A percentile compares a stretch with the other conserved stretches of the same genome.
These are phyloP conservation scores for Scedosporium minutisporum DNA, from an alignment of 2,329 filamentous ascomycete genomes.

Conservation along the genomic window DNA sequence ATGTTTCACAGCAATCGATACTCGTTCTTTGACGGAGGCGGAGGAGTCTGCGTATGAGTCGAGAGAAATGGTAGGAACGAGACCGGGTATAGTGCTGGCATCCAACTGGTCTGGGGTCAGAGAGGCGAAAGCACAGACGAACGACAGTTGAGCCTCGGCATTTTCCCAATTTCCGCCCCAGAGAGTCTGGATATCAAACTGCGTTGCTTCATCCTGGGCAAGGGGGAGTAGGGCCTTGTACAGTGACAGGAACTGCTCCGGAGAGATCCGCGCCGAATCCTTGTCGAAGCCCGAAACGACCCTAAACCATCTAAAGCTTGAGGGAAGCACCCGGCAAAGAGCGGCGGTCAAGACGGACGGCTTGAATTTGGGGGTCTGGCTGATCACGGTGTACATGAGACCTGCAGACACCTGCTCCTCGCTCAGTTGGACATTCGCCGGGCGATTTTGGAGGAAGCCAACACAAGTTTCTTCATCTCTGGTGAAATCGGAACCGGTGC, in stretches of 20 bases:
- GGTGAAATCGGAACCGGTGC: conserved; percentile 65
- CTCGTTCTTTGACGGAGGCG: conserved; percentile 40
- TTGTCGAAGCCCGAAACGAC: conserved; percentile 76
- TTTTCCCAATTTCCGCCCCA: conserved; percentile 90
- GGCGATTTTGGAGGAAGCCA: conserved; percentile 42
- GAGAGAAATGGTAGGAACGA: conserved; percentile 66
- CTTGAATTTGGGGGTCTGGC: conserved; percentile 43
- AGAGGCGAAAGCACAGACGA: conserved; percentile 77
- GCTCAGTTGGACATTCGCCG: conserved; percentile 51
- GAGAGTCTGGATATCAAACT: conserved; percentile 74
- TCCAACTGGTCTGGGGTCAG: conserved; percentile 69
- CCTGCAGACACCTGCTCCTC: conserved; percentile 78
- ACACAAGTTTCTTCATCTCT: conserved; percentile 60
- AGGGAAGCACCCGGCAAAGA: conserved; percentile 50
- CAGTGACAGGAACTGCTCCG: conserved; percentile 69
- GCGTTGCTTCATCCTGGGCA: conserved; percentile 40
- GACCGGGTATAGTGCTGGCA: conserved; percentile 71
- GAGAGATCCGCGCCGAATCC: conserved; percentile 63
- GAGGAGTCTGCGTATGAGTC: conserved; percentile 44
- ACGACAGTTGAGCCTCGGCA: conserved; percentile 83
- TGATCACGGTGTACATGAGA: conserved; percentile 57
- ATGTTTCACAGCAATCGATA: conserved; percentile 61
- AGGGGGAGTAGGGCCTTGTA: conserved; percentile 71
- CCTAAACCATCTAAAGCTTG: conserved; percentile 59
- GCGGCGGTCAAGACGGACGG: conserved; percentile 49